phyloP scores from a whole-genome alignment of 2,329 filamentous ascomycete species.

The Akanthomyces uredinophilus region DNA sequence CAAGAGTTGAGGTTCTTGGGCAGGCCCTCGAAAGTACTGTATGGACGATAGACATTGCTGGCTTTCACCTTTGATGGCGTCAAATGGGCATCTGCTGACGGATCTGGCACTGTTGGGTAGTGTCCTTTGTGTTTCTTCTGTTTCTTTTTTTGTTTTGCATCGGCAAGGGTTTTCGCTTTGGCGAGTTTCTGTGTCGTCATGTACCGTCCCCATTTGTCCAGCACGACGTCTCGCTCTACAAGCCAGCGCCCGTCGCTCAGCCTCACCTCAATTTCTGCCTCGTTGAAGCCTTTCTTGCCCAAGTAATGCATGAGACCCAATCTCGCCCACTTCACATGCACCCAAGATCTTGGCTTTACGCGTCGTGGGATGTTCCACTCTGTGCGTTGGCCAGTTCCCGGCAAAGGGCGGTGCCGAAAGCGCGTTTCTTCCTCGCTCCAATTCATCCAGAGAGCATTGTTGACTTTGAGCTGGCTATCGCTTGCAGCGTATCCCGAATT shows the following conservation, averaged over 20 bases:
- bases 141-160: constrained; percentile 1
- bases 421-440: constrained; percentile 24
- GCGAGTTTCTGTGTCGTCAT: constrained; percentile 19
- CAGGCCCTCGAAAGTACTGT: constrained; percentile 24
- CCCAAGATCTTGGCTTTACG: constrained; percentile 17
- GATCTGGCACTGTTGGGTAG: neutral
- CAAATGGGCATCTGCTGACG: neutral
- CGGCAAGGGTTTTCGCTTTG: constrained; percentile 5
- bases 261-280: constrained; percentile 22
- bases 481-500: constrained; percentile 24
- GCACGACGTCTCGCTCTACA: constrained; percentile 20
- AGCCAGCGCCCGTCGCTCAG: constrained; percentile 22
- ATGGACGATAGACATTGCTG: constrained; percentile 25
- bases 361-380: constrained; percentile 22
- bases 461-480: constrained; percentile 25
- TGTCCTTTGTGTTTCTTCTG: constrained; percentile 10
- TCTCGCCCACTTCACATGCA: constrained; percentile 21
- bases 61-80: constrained; percentile 19
- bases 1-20: constrained; percentile 21
- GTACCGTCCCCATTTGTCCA: constrained; percentile 21
- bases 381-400: constrained; percentile 21
- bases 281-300: constrained; percentile 22
- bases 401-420: constrained; percentile 22
- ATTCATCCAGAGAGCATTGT: constrained; percentile 27
- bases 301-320: constrained; percentile 22